Conservation (phyloP, 192 early-diverging fungal species). For the Rhizophagus clarus region DNA sequence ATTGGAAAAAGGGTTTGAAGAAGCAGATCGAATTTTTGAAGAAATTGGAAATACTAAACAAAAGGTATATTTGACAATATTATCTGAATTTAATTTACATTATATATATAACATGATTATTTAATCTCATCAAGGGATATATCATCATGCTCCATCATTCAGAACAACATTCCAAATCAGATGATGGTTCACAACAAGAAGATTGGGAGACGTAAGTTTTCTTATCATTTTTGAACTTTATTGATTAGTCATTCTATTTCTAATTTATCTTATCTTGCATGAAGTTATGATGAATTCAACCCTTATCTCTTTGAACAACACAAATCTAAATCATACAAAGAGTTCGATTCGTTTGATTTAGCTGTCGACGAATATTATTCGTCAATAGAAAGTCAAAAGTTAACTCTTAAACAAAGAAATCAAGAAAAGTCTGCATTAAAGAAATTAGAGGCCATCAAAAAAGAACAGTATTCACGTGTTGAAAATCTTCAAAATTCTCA, state of each 20-base stretch:
- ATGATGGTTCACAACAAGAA: slow-evolving; percentile 35
- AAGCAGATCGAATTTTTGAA: slow-evolving; percentile 72
- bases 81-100: background rate
- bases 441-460: slow-evolving; percentile 82
- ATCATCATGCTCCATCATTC: slow-evolving; percentile 57
- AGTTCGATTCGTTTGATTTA: slow-evolving; percentile 78
- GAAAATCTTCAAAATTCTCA: slow-evolving; percentile 74
- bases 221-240: background rate
- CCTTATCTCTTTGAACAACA: slow-evolving; percentile 74
- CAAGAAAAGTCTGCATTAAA: slow-evolving; percentile 77
- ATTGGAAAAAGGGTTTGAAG: slow-evolving; percentile 65
- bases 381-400: slow-evolving; percentile 82
- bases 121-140: slow-evolving; percentile 52
- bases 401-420: slow-evolving; percentile 67
- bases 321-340: slow-evolving; percentile 46
- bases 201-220: background rate
- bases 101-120: background rate
- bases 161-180: slow-evolving; percentile 41
- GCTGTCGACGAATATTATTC: slow-evolving; percentile 94
- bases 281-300: slow-evolving; percentile 70
- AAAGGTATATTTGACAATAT: slow-evolving; percentile 27
- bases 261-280: background rate
- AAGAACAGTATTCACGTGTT: slow-evolving; percentile 79
- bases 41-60: slow-evolving; percentile 50
- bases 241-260: background rate